Base-by-base conservation (phyloP, 2,329 filamentous ascomycete species). In the Fusarium penzigii region DNA sequence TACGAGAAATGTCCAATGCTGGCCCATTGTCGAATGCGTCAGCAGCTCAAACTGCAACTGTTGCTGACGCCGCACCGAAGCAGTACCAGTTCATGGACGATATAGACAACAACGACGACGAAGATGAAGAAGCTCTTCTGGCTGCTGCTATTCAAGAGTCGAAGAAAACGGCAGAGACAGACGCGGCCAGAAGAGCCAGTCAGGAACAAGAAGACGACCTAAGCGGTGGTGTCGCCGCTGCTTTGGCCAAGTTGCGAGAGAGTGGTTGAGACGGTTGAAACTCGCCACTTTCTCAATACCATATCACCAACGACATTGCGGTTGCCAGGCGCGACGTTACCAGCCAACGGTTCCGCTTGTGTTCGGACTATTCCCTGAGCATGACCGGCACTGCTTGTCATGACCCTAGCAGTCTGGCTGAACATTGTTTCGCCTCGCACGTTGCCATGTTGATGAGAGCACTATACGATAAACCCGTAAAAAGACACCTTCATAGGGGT, bases 151-250 rank as follows among this genome's bases (percentile, higher is more conserved):
- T 78, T 34, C 75, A 77, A 56, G 75, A 78, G 56, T 76, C 75
- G 13, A 77, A 71, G 63, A 74, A 67, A 53, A 74, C 70, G 17
- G 65, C 72, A 3, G 56, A 55, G 5, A 48, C 55, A 46, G 67
- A 58, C 42, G 61, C 66, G 47, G 55, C 65, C 50, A 70, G 47
- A 39, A 54, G 51, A 34, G 36, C 44, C 7, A 48, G 55, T 32
- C 66, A 55, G 29, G 34, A 54, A 29, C 46, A 54, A 43, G 49
- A 58, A n/a, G 61, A 64, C 2, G 63, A 80, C 6, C 69, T 87
- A 6, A 78, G 77, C 53, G 82, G 77, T 42, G 83, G 85, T 2
- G 71, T 88, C 43, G 82, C 84, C 42, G 82, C 81, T 32, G 85
- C 85, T 14, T 65, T 88, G 54, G 83, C 83, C 8, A 84, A 73